phyloP scores from a whole-genome alignment of 2,329 filamentous ascomycete genomes.

The Cryphonectria carpinicola region DNA sequence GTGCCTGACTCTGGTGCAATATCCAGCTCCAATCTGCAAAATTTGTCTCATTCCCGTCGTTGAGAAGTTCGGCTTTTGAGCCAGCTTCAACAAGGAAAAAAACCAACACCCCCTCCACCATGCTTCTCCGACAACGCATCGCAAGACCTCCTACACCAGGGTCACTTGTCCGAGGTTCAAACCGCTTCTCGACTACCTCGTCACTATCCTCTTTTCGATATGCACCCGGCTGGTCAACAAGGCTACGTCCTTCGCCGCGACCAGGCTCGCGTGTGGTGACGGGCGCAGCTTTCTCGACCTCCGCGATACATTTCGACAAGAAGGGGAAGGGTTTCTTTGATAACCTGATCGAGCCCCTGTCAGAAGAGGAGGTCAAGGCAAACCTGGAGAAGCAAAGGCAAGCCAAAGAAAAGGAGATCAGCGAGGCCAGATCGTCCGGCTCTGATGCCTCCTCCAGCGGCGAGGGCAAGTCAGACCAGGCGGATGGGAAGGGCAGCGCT shows the following conservation, averaged over 20 bases:
- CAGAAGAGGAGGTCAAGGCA: constrained; percentile 57
- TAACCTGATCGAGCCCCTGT: constrained; percentile 51
- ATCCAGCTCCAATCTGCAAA: neutral
- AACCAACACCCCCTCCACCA: constrained; percentile 15
- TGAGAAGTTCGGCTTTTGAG: constrained; percentile 8
- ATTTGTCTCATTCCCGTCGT: neutral
- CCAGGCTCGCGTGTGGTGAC: constrained; percentile 22
- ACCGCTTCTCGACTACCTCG: constrained; percentile 21
- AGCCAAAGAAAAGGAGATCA: constrained; percentile 46
- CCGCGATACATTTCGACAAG: constrained; percentile 42
- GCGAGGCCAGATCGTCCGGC: constrained; percentile 48
- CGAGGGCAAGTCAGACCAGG: constrained; percentile 40
- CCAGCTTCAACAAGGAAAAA: constrained; percentile 11
- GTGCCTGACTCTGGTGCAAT: neutral
- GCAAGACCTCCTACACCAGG: constrained; percentile 25
- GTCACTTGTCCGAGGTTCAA: constrained; percentile 19
- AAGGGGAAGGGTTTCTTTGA: constrained; percentile 57
- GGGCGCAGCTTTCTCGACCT: constrained; percentile 43
- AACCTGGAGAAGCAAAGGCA: constrained; percentile 54
- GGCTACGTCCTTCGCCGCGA: constrained; percentile 5
- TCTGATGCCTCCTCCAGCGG: constrained; percentile 48
- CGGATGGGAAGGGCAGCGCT: constrained; percentile 63
- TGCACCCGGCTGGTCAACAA: constrained; percentile 20
- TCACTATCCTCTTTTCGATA: constrained; percentile 18
- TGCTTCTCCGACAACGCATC: constrained; percentile 31